A percentile compares a stretch with the other conserved stretches of the same genome.
These are phyloP conservation scores for Metarhizium sp. DNA, from an alignment of 2,329 filamentous ascomycete genomes.

Conservation along the genomic window DNA sequence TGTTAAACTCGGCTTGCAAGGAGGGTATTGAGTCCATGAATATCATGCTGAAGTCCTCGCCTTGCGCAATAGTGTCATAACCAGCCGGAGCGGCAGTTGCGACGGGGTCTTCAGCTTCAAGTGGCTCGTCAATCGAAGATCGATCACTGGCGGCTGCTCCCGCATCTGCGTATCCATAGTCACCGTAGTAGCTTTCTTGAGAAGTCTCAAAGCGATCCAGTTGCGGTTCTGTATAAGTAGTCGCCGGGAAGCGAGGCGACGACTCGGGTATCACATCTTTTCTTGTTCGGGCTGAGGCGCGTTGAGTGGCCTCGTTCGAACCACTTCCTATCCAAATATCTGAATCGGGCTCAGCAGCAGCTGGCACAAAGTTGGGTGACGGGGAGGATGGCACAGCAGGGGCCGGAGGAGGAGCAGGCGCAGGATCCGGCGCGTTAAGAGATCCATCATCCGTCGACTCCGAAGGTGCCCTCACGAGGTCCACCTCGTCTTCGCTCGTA, in stretches of 20 bases:
- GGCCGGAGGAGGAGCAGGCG: neutral
- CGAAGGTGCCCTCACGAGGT: slow-evolving; percentile 18
- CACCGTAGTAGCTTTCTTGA: slow-evolving; percentile 17
- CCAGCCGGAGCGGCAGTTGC: slow-evolving; percentile 12
- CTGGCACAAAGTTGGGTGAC: neutral
- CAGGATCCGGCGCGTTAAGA: neutral
- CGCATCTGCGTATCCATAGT: slow-evolving; percentile 10
- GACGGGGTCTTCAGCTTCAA: slow-evolving; percentile 3
- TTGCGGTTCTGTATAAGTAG: neutral
- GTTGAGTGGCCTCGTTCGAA: slow-evolving; percentile 28
- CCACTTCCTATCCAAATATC: slow-evolving; percentile 38
- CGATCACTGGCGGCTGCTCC: slow-evolving; percentile 21
- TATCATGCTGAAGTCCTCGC: slow-evolving; percentile 51
- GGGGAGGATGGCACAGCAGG: slow-evolving; percentile 4
- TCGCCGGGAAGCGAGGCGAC: slow-evolving; percentile 7
- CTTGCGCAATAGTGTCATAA: slow-evolving; percentile 36
- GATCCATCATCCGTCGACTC: slow-evolving; percentile 5
- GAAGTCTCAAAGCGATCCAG: slow-evolving; percentile 7
- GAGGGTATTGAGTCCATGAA: slow-evolving; percentile 45
- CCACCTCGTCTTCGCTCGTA: slow-evolving; percentile 18
- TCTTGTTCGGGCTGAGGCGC: slow-evolving; percentile 8
- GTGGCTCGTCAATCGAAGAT: slow-evolving; percentile 23
- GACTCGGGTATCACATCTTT: slow-evolving; percentile 2
- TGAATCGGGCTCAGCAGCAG: slow-evolving; percentile 19
- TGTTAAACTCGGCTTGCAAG: slow-evolving; percentile 31